Percentiles rank a stretch among this genome's conserved stretches.
These are phyloP conservation scores for Striga asiatica DNA, from an alignment of 257 asterid species.

Conservation along the genomic window DNA sequence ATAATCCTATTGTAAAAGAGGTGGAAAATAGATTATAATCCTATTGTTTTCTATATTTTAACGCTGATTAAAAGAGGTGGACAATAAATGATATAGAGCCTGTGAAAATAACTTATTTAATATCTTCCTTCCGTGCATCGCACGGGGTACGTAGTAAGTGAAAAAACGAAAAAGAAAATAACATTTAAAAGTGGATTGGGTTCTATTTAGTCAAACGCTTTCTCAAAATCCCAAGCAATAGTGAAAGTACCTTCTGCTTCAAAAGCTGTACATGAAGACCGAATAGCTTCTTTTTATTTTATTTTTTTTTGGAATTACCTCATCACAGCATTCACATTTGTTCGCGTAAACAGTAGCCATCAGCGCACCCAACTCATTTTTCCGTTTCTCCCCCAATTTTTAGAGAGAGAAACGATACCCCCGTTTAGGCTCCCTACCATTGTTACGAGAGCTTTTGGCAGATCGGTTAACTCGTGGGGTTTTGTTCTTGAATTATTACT, in stretches of 20 bases:
- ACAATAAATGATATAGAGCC: too few species aligned
- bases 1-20: too few species aligned
- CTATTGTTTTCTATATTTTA: too few species aligned
- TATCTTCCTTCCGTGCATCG: too few species aligned
- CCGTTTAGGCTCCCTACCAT: constrained; percentile 23
- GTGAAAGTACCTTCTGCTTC: constrained; percentile 19
- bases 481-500: not conserved
- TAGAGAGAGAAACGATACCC: constrained; percentile 40
- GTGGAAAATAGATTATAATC: too few species aligned
- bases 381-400: constrained; percentile 4
- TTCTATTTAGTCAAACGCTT: not conserved
- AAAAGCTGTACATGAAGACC: constrained; percentile 13
- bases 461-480: constrained; percentile 19
- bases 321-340: constrained; percentile 20
- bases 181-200: too few species aligned
- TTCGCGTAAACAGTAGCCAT: constrained; percentile 21
- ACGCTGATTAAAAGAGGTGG: too few species aligned
- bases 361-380: constrained; percentile 22
- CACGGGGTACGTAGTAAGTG: too few species aligned
- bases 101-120: too few species aligned
- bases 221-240: constrained; percentile 9
- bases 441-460: constrained; percentile 20
- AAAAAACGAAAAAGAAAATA: too few species aligned
- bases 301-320: too few species aligned
- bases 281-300: too few species aligned